Evolutionary conservation across 2,329 filamentous ascomycete species (phyloP), one percentile per base, ranked within the genome.

Genomic region (Paraconiothyrium sp.): DNA sequence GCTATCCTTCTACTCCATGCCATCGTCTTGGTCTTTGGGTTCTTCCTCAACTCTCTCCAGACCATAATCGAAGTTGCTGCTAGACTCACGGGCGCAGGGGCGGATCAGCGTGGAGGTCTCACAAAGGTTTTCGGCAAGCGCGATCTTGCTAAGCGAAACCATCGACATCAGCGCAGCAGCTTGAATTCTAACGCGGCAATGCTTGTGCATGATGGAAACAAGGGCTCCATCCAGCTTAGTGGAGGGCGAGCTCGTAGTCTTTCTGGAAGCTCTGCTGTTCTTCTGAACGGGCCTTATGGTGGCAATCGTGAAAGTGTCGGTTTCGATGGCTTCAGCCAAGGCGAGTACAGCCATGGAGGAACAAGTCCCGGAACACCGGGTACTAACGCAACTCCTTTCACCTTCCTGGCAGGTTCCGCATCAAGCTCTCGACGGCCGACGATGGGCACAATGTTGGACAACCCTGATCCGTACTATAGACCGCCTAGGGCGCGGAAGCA

Each of bases 31-130:
- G 85, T 97, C 3, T 92, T 98, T 70, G 94, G 93, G 1, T 99
- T 98, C 81, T 92, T 97, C 76, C 83, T 99, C 44, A 97, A 97
- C 75, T 91, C 95, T 1, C 77, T 97, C 7, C 93, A 97, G 76
- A 97, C 94, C 0, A 85, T 97, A 46, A 86, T 97, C 44, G 95
- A 99, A 78, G 93, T 99, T 9, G 83, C 90, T 54, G 93, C 94
- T 30, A 88, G 94, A 57, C 84, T 95, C 72, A 86, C 91, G 30
- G 94, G 94, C 41, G 94, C 92, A 35, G 95, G 93, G 52, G 90
- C 90, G 24, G 91, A 94, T 68, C 75, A 81, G 54, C 84, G 92
- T 75, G 94, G 95, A 72, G 94, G 93, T 9, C 84, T 99, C 57
- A 90, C 90, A 68, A 97, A 94, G 80, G 86, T 87, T 63, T 96